Percentiles rank a stretch among this genome's conserved stretches.
phyloP scores from a whole-genome alignment of 2,329 filamentous ascomycete species.

The Hypomyces perniciosus region DNA sequence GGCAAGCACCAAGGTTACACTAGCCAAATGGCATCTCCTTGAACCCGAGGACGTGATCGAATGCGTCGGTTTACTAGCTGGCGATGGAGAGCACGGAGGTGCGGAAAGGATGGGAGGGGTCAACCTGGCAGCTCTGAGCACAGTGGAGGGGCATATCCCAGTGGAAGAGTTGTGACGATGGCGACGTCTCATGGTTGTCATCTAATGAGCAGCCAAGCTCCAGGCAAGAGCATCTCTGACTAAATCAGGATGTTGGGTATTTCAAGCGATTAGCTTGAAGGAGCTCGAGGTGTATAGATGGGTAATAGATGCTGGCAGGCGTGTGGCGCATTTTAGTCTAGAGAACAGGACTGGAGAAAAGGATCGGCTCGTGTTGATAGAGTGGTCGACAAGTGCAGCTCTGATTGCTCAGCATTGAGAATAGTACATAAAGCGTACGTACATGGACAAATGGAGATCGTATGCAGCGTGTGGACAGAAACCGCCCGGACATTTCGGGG shows the following conservation, averaged over 20 bases:
- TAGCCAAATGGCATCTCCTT: conserved; percentile 83
- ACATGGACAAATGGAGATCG: too few species aligned
- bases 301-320: not conserved
- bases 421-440: not conserved
- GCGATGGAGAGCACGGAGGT: conserved; percentile 34
- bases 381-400: not conserved
- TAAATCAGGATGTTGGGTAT: not conserved
- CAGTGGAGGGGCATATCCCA: conserved; percentile 48
- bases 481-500: too few species aligned
- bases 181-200: not conserved
- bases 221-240: not conserved
- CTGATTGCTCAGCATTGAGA: not conserved
- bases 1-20: conserved; percentile 83
- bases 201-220: not conserved
- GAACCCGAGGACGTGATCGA: conserved; percentile 86
- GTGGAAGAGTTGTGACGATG: conserved; percentile 12
- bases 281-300: not conserved
- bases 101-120: conserved; percentile 42
- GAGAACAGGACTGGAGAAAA: not conserved
- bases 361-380: not conserved
- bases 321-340: not conserved
- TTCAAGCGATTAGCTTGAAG: not conserved
- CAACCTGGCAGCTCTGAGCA: conserved; percentile 49
- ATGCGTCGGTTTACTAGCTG: conserved; percentile 50
- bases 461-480: too few species aligned